Conservation (phyloP, 2,329 filamentous ascomycete genomes). For the Aspergillus fumigatiaffinis region DNA sequence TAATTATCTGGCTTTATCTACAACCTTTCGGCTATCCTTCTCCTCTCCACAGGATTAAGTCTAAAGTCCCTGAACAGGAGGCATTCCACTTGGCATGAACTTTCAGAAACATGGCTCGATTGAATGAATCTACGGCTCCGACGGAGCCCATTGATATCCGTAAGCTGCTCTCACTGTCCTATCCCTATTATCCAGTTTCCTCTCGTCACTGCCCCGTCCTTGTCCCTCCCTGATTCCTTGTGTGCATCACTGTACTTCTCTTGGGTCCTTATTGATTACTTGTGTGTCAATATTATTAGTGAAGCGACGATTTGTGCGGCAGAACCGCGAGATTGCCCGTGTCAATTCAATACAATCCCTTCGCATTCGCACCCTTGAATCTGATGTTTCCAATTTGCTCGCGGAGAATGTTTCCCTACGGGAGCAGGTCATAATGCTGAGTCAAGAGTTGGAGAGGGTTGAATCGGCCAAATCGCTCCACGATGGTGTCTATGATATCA, state of each 20-base stretch:
- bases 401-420: slow-evolving; percentile 58
- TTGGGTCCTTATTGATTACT: background rate
- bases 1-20: background rate
- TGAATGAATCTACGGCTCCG: slow-evolving; percentile 45
- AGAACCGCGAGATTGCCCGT: slow-evolving; percentile 63
- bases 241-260: background rate
- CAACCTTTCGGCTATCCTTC: background rate
- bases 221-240: background rate
- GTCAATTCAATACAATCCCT: slow-evolving; percentile 62
- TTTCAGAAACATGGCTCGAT: slow-evolving; percentile 42
- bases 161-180: slow-evolving; percentile 26
- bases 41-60: background rate
- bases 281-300: slow-evolving; percentile 38
- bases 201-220: background rate
- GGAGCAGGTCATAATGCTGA: slow-evolving; percentile 56
- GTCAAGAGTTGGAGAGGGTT: slow-evolving; percentile 50
- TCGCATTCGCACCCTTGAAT: slow-evolving; percentile 60
- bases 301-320: slow-evolving; percentile 61
- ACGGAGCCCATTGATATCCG: slow-evolving; percentile 46
- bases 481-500: slow-evolving; percentile 50
- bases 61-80: background rate
- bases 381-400: slow-evolving; percentile 58
- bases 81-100: background rate
- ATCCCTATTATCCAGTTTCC: background rate
- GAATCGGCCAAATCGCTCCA: slow-evolving; percentile 42